Percentiles rank a stretch among this genome's conserved stretches.
These are phyloP conservation scores for Boletus patriciae DNA, from an alignment of 768 basidiomycete genomes.

Conservation along the genomic window DNA sequence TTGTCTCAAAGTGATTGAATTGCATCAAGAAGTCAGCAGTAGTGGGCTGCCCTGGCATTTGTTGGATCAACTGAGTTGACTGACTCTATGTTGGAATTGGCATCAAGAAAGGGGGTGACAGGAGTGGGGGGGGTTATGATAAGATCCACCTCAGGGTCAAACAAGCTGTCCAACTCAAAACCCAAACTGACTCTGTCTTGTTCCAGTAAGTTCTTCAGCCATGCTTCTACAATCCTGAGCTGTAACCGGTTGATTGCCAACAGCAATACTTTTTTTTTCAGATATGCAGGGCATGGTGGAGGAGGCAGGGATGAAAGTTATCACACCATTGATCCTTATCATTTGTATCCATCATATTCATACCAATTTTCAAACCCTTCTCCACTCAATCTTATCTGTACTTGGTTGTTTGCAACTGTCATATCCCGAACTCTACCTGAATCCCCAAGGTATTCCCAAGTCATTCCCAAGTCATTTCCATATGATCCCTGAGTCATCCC, in stretches of 20 bases:
- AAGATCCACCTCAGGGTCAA: background rate
- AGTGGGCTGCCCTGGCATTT: background rate
- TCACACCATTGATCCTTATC: no score
- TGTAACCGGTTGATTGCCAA: background rate
- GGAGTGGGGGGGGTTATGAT: background rate
- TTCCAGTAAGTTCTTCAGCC: background rate
- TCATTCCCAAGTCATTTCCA: no score
- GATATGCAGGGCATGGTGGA: background rate
- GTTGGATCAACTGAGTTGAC: background rate
- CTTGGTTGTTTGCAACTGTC: no score
- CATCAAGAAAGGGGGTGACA: background rate
- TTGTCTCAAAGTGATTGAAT: background rate
- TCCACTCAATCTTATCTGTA: no score
- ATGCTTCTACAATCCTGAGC: background rate
- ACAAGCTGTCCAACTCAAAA: no score
- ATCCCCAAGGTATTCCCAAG: no score
- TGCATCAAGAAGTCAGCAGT: background rate
- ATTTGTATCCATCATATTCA: no score
- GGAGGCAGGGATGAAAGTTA: no score
- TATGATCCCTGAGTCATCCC: no score
- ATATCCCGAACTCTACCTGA: no score
- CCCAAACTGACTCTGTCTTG: no score
- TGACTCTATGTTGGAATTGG: background rate
- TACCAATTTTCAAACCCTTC: no score
- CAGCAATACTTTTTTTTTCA: background rate